phyloP scores from a whole-genome alignment of 768 basidiomycete species.

The Serpula lacrymans region DNA sequence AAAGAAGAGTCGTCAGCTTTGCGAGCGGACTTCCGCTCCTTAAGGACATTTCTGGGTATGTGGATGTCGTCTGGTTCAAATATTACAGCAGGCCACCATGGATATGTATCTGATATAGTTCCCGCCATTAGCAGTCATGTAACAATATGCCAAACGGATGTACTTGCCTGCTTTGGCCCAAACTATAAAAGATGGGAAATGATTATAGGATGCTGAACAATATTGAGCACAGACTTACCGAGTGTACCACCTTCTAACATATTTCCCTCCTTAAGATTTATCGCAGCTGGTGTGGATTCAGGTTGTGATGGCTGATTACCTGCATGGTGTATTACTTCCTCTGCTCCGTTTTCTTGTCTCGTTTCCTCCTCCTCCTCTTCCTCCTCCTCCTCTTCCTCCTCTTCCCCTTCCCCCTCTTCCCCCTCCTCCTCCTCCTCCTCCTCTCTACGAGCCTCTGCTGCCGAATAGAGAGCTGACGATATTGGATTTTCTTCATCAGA shows the following conservation, averaged over 20 bases:
- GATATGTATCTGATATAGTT: slow-evolving; percentile 64
- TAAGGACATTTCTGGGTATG: slow-evolving; percentile 45
- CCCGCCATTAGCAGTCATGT: slow-evolving; percentile 2
- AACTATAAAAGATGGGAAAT: slow-evolving; percentile 42
- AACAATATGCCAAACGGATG: not conserved
- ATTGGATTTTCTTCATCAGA: too few species aligned
- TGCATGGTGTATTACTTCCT: slow-evolving; percentile 7
- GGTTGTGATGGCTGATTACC: not conserved
- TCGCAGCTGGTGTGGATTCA: slow-evolving; percentile 25
- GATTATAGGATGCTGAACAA: not conserved
- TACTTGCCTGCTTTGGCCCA: slow-evolving; percentile 78
- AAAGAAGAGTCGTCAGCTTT: slow-evolving; percentile 39
- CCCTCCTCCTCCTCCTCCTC: too few species aligned
- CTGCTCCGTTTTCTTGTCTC: slow-evolving; percentile 2
- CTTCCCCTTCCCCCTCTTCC: slow-evolving; percentile 16
- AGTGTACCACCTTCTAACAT: slow-evolving; percentile 56
- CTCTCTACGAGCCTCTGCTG: not conserved
- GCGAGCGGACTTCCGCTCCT: slow-evolving; percentile 24
- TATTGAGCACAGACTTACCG: slow-evolving; percentile 42
- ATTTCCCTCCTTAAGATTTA: slow-evolving; percentile 33
- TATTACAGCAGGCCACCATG: slow-evolving; percentile 87
- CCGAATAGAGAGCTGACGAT: too few species aligned
- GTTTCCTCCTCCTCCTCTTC: slow-evolving; percentile 10
- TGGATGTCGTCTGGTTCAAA: slow-evolving; percentile 55
- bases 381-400: slow-evolving; percentile 9